These are phyloP conservation scores for Aspergillus biplanus DNA, from an alignment of 495 filamentous ascomycete genomes.

Conservation along the genomic window DNA sequence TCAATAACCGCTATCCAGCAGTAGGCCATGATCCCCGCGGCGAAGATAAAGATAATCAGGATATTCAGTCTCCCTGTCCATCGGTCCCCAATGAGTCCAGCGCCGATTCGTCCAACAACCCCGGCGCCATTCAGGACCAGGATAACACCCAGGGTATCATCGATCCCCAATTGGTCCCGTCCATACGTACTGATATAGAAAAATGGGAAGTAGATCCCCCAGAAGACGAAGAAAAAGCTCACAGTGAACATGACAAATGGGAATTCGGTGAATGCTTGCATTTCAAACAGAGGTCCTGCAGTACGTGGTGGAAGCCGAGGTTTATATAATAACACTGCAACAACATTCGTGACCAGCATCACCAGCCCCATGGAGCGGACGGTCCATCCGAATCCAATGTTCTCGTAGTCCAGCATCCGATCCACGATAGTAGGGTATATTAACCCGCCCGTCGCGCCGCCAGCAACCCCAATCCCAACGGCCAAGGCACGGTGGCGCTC, in stretches of 20 bases:
- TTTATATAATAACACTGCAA: constrained; percentile 48
- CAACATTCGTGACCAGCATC: constrained; percentile 52
- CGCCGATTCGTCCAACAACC: constrained; percentile 59
- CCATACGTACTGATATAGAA: constrained; percentile 65
- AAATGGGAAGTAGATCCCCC: constrained; percentile 67
- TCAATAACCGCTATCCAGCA: constrained; percentile 60
- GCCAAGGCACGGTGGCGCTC: constrained; percentile 59
- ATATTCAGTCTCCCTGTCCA: constrained; percentile 57
- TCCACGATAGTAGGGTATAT: constrained; percentile 68
- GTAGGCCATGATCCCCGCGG: constrained; percentile 51
- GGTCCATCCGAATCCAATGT: constrained; percentile 72
- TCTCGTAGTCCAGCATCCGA: constrained; percentile 52
- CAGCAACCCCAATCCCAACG: constrained; percentile 61
- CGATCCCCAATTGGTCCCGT: constrained; percentile 52
- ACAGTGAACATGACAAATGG: constrained; percentile 64
- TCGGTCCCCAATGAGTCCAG: constrained; percentile 60
- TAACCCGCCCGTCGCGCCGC: constrained; percentile 67
- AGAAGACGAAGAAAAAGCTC: constrained; percentile 59
- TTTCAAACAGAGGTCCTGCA: constrained; percentile 60
- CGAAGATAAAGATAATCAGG: constrained; percentile 47
- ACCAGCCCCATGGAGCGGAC: constrained; percentile 68
- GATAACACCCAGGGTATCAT: constrained; percentile 57
- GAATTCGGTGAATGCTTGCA: constrained; percentile 59
- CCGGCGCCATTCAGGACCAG: constrained; percentile 68
- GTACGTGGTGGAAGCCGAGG: constrained; percentile 61